Conservation (phyloP, 768 basidiomycete genomes). For the Lyophyllum shimeji region DNA sequence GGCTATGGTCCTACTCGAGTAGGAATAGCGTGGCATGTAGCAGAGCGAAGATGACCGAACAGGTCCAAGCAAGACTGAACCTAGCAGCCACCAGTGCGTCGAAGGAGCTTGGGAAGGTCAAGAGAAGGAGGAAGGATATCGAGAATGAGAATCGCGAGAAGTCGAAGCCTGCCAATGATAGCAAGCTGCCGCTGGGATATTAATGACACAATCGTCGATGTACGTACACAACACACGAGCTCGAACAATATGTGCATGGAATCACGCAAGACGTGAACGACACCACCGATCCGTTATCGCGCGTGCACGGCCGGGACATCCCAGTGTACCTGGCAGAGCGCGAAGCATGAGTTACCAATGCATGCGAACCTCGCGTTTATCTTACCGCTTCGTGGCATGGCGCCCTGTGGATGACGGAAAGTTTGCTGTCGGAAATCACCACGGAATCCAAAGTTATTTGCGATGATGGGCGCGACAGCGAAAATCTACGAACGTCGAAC, state of each 20-base stretch:
- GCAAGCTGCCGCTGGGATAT: not conserved
- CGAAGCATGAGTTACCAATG: constrained; percentile 8
- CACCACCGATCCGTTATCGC: not conserved
- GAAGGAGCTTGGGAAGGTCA: not conserved
- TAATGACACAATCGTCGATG: constrained; percentile 6
- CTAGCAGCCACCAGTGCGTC: not conserved
- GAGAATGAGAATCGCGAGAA: not conserved
- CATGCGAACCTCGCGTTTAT: not conserved
- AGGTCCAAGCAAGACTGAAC: not conserved
- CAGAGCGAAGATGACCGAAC: not conserved
- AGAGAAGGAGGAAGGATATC: not conserved
- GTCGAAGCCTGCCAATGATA: not conserved
- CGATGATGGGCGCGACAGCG: constrained; percentile 4
- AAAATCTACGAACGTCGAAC: constrained; percentile 1
- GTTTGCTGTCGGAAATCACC: too few relatives aligned
- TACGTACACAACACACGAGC: constrained; percentile 9
- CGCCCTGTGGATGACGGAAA: not conserved
- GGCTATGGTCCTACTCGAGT: too few relatives aligned
- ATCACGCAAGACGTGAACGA: constrained; percentile 1
- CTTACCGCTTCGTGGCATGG: not conserved
- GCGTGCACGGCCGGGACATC: not conserved
- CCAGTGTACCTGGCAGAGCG: not conserved
- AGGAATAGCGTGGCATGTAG: not conserved
- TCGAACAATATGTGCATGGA: not conserved
- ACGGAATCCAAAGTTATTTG: not conserved